Evolutionary conservation across 176 grass and related monocot genomes (phyloP).

Genomic region (Carex scoparia): DNA sequence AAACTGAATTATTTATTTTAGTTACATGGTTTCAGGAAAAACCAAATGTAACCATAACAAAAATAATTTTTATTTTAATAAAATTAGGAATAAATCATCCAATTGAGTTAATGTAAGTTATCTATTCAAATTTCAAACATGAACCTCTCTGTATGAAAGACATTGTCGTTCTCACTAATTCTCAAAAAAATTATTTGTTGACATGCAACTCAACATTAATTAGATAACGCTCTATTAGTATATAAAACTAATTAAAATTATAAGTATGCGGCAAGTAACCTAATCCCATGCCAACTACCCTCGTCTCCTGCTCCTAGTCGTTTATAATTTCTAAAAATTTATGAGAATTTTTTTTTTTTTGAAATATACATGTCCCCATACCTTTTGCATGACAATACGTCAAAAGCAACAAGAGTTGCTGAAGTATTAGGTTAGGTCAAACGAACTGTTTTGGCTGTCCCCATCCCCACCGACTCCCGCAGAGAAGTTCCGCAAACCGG

Average conservation of each 20-base stretch:
- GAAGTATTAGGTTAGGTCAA: conserved; percentile 8
- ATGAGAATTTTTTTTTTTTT: neutral
- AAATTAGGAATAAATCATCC: too few species aligned
- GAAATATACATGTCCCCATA: neutral
- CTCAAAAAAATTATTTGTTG: neutral
- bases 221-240: neutral
- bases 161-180: too few species aligned
- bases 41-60: neutral
- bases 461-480: neutral
- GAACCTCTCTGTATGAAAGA: too few species aligned
- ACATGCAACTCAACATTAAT: neutral
- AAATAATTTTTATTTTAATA: too few species aligned
- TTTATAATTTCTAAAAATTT: neutral
- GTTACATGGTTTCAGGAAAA: neutral
- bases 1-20: neutral
- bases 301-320: neutral
- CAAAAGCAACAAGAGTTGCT: neutral
- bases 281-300: neutral
- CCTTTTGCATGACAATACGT: conserved; percentile 2
- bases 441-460: conserved; percentile 1
- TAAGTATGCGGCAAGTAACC: neutral
- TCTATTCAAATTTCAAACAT: too few species aligned
- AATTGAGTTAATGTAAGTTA: too few species aligned
- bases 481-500: neutral
- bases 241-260: neutral